phyloP scores from a whole-genome alignment of 495 filamentous ascomycete genomes.

The Pyrenopolyporus hunteri region DNA sequence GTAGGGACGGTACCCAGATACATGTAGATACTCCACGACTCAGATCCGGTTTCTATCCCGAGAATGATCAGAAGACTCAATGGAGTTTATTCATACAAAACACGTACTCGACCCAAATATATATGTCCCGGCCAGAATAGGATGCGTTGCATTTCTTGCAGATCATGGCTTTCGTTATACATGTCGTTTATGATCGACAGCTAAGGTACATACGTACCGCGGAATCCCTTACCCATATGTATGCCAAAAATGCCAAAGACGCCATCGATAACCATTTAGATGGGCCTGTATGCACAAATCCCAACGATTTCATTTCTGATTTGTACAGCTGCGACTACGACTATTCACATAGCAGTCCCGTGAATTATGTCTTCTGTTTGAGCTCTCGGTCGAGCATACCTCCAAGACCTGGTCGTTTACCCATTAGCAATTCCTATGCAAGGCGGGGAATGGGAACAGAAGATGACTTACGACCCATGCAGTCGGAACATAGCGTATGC shows the following conservation, averaged over 20 bases:
- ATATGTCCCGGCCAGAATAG: too few species aligned
- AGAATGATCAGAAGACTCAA: too few species aligned
- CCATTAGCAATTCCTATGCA: constrained; percentile 2
- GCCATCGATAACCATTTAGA: too few species aligned
- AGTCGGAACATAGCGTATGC: constrained; percentile 86
- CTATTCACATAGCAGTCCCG: background rate
- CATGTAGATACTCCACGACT: background rate
- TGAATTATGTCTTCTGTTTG: constrained; percentile 19
- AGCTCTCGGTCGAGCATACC: constrained; percentile 31
- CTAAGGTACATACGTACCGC: constrained; percentile 16
- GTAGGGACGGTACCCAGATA: background rate
- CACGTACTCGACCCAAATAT: background rate
- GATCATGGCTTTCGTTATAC: constrained; percentile 8
- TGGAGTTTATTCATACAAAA: too few species aligned
- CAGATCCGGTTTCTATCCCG: background rate
- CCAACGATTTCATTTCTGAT: constrained; percentile 5
- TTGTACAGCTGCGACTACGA: constrained; percentile 7
- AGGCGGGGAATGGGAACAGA: background rate
- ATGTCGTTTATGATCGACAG: constrained; percentile 8
- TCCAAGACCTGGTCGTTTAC: constrained; percentile 11
- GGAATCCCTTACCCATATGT: constrained; percentile 14
- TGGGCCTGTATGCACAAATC: constrained; percentile 10
- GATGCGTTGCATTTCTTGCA: background rate
- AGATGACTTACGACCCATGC: constrained; percentile 53
- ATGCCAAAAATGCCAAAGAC: constrained; percentile 20